phyloP scores from a whole-genome alignment of 2,329 filamentous ascomycete genomes.

The Magnaporthales sp. region DNA sequence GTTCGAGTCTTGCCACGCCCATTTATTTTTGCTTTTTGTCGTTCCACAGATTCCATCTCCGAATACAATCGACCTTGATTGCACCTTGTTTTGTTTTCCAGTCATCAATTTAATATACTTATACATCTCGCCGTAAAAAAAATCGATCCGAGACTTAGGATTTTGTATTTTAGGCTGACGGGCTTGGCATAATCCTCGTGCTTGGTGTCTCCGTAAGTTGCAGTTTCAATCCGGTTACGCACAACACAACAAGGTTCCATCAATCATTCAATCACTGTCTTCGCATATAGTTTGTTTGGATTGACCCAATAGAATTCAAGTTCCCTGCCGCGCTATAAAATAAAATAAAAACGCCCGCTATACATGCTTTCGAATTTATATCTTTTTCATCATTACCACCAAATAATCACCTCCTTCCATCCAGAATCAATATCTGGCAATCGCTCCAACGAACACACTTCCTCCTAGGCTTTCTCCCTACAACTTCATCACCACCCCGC shows the following conservation, averaged over 20 bases:
- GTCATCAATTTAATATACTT: no score
- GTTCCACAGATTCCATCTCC: no score
- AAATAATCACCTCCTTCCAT: no score
- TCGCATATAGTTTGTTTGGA: background rate
- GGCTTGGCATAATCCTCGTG: no score
- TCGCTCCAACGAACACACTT: slow-evolving; percentile 3
- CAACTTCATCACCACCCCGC: background rate
- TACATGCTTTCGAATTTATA: background rate
- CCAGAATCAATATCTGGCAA: background rate
- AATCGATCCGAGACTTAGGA: no score
- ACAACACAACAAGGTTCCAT: no score
- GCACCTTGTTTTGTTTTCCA: no score
- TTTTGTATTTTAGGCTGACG: no score
- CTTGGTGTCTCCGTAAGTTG: no score
- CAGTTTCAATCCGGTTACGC: no score
- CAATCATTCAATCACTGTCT: background rate
- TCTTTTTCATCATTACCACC: background rate
- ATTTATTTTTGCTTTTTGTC: background rate
- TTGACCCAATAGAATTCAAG: background rate
- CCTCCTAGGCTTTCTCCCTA: background rate
- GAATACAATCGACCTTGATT: no score
- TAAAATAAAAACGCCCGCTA: background rate
- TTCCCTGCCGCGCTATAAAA: background rate
- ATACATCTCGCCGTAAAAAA: no score
- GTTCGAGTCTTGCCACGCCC: slow-evolving; percentile 7